Conservation (phyloP, 345 rosid genomes). For the Populus simonii region DNA sequence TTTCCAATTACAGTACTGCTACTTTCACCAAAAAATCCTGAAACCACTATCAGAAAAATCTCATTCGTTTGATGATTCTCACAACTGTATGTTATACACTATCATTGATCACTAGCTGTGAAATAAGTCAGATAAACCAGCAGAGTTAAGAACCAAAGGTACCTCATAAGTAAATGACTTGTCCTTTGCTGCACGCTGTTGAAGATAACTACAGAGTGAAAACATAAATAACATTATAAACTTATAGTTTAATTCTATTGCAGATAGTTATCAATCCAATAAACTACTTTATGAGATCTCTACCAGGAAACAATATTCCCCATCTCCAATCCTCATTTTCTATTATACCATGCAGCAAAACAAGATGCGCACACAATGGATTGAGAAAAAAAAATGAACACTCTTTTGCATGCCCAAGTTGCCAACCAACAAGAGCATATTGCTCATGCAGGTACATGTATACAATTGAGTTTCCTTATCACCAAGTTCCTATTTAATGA, state of each 20-base stretch:
- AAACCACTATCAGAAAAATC: background rate
- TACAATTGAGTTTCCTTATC: background rate
- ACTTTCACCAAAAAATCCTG: background rate
- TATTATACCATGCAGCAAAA: background rate
- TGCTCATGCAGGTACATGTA: background rate
- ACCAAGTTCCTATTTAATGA: background rate
- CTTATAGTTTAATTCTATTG: slow-evolving; percentile 1
- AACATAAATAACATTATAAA: slow-evolving; percentile 14
- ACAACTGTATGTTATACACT: background rate
- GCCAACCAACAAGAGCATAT: background rate
- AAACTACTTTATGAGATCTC: slow-evolving; percentile 3
- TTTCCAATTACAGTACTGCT: background rate
- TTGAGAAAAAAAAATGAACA: background rate
- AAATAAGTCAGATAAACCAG: background rate
- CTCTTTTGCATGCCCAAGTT: background rate
- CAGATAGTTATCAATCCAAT: background rate
- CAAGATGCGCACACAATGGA: background rate
- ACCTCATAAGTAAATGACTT: slow-evolving; percentile 92
- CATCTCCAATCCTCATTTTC: background rate
- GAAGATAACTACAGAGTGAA: slow-evolving; percentile 71
- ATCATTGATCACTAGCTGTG: background rate
- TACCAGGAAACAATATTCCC: slow-evolving; percentile 3
- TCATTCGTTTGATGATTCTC: background rate
- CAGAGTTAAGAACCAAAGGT: slow-evolving; percentile 14
- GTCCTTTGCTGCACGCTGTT: slow-evolving; percentile 69